A percentile compares a stretch with the other conserved stretches of the same genome.
These are phyloP conservation scores for Populus hybrid DNA, from an alignment of 441 rosid genomes.

Conservation along the genomic window DNA sequence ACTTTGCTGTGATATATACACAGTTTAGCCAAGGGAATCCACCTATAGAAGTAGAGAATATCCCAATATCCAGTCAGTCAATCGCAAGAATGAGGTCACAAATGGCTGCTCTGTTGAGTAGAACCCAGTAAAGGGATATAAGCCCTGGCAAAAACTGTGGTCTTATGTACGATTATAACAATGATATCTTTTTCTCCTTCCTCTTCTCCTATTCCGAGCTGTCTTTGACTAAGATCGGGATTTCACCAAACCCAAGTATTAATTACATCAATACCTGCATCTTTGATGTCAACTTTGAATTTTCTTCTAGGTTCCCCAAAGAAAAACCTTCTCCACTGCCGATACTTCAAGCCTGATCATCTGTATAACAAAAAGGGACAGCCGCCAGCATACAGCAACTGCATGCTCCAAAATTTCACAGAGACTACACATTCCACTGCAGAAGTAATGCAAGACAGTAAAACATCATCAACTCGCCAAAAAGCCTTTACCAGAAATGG, in stretches of 20 bases:
- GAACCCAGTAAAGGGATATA: constrained; percentile 15
- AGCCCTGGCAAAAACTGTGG: constrained; percentile 26
- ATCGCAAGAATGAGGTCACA: constrained; percentile 29
- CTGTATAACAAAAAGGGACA: constrained; percentile 30
- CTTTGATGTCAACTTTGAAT: constrained; percentile 19
- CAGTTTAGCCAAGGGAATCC: constrained; percentile 31
- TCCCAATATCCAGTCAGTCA: constrained; percentile 23
- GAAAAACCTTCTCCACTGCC: constrained; percentile 26
- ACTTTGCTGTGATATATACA: constrained; percentile 30
- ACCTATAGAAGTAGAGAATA: constrained; percentile 25
- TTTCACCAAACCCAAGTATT: constrained; percentile 33
- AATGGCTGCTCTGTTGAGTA: constrained; percentile 18
- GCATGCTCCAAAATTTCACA: constrained; percentile 40
- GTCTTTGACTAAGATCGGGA: constrained; percentile 25
- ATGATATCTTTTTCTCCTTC: constrained; percentile 8
- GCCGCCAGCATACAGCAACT: constrained; percentile 34
- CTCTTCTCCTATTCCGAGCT: constrained; percentile 25
- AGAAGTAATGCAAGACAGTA: constrained; percentile 9
- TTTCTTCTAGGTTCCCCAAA: constrained; percentile 22
- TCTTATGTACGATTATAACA: constrained; percentile 19
- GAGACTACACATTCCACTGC: constrained; percentile 36
- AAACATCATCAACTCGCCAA: neutral
- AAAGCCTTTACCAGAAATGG: neutral
- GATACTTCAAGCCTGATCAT: constrained; percentile 33
- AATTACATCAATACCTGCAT: constrained; percentile 40